These are phyloP conservation scores for Turnera subulata DNA, from an alignment of 345 rosid species.

Conservation along the genomic window DNA sequence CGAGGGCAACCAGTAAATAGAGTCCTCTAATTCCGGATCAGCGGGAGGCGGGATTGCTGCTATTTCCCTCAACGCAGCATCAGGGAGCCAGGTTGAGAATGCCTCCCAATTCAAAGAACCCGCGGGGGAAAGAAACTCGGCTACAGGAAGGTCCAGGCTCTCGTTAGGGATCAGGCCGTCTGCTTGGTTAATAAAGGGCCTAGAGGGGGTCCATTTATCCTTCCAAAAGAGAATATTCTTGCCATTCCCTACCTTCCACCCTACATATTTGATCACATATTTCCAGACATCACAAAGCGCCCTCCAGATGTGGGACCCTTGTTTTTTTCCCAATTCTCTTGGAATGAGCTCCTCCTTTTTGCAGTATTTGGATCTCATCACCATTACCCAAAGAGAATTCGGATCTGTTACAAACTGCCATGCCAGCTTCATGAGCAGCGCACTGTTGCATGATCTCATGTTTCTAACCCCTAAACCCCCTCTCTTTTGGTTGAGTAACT, in stretches of 20 bases:
- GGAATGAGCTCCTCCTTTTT: neutral
- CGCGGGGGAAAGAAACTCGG: too few relatives aligned
- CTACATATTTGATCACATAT: neutral
- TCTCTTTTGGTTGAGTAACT: neutral
- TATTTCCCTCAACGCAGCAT: neutral
- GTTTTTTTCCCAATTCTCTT: neutral
- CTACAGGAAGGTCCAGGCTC: too few relatives aligned
- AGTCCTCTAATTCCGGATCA: neutral
- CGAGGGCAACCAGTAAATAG: neutral
- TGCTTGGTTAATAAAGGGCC: too few relatives aligned
- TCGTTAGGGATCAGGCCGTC: too few relatives aligned
- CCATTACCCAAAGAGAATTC: neutral
- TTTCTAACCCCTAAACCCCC: neutral
- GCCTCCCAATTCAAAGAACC: too few relatives aligned
- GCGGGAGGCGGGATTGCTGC: neutral
- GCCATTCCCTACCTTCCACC: neutral
- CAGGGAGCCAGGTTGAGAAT: neutral
- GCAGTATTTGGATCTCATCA: neutral
- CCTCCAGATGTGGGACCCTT: neutral
- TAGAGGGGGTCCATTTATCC: too few relatives aligned
- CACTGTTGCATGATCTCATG: neutral
- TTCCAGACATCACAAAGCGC: neutral
- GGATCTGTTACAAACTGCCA: neutral
- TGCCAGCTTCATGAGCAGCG: neutral
- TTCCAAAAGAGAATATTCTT: neutral